A percentile compares a stretch with the other conserved stretches of the same genome.
Conservation (phyloP, 2,329 filamentous ascomycete species). For the Dactylellina sp. region DNA sequence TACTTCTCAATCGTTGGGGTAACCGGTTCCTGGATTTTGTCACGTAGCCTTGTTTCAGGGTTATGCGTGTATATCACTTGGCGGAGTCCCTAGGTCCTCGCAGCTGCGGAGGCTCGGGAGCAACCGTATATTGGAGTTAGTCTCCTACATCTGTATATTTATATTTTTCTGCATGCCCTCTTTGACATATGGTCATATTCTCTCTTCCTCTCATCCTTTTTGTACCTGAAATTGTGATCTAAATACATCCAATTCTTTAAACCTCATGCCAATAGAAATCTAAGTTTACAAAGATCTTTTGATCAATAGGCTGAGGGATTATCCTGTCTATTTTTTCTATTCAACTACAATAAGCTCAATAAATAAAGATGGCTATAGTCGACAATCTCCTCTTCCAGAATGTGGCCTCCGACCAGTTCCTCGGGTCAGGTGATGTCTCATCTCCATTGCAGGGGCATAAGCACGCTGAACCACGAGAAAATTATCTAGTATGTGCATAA, state of each 20-base stretch:
- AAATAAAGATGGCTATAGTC: constrained; percentile 1
- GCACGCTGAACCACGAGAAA: constrained; percentile 4
- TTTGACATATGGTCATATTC: not conserved
- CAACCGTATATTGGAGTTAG: not conserved
- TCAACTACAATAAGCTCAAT: not conserved
- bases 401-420: not conserved
- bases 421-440: not conserved
- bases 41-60: not conserved
- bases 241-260: not conserved
- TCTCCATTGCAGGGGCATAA: not conserved
- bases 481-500: constrained; percentile 16
- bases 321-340: not conserved
- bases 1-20: not conserved
- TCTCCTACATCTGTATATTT: constrained; percentile 9
- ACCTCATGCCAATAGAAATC: too few species aligned
- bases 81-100: not conserved
- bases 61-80: not conserved
- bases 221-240: not conserved
- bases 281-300: too few species aligned
- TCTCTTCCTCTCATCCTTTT: not conserved
- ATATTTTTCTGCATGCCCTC: not conserved
- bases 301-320: too few species aligned
- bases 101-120: constrained; percentile 9
- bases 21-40: not conserved
- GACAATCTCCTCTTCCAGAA: constrained; percentile 17